Percentiles rank a stretch among this genome's conserved stretches.
These are phyloP conservation scores for Funneliformis caledonium DNA, from an alignment of 371 early-diverging fungal species.

Conservation along the genomic window DNA sequence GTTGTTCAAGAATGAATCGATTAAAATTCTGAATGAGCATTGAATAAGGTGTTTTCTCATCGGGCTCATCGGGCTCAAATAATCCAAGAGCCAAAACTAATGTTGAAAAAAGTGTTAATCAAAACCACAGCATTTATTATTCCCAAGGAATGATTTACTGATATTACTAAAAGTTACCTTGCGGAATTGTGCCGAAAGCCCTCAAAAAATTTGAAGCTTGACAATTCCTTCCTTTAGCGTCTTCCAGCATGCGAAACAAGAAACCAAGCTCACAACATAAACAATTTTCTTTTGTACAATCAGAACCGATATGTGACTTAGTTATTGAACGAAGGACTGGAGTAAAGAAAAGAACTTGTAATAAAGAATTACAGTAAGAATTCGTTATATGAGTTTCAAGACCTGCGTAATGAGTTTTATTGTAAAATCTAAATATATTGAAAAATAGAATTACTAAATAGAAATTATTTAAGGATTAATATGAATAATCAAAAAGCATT, in stretches of 20 bases:
- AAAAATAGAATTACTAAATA: neutral
- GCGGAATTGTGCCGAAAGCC: slow-evolving; percentile 80
- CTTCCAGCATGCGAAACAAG: slow-evolving; percentile 88
- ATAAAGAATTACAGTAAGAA: slow-evolving; percentile 86
- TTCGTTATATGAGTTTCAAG: slow-evolving; percentile 91
- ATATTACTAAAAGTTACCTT: slow-evolving; percentile 57
- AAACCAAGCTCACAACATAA: slow-evolving; percentile 92
- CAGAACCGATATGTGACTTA: slow-evolving; percentile 72
- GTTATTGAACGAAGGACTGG: slow-evolving; percentile 67
- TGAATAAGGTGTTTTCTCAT: slow-evolving; percentile 64
- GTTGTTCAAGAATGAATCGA: slow-evolving; percentile 90
- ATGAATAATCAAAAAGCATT: neutral
- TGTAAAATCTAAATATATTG: slow-evolving; percentile 66
- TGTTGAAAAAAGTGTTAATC: slow-evolving; percentile 6
- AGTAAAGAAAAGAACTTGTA: slow-evolving; percentile 84
- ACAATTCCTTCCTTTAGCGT: slow-evolving; percentile 88
- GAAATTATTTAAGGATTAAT: neutral
- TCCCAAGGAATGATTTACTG: neutral
- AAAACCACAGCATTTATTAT: neutral
- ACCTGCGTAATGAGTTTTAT: slow-evolving; percentile 83
- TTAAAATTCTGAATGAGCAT: slow-evolving; percentile 82
- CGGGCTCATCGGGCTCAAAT: slow-evolving; percentile 80
- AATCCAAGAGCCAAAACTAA: slow-evolving; percentile 79
- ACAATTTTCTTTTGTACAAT: slow-evolving; percentile 78
- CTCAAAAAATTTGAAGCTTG: slow-evolving; percentile 91